phyloP scores from a whole-genome alignment of 208 protist species.

The Vickermania ingenoplastis region DNA sequence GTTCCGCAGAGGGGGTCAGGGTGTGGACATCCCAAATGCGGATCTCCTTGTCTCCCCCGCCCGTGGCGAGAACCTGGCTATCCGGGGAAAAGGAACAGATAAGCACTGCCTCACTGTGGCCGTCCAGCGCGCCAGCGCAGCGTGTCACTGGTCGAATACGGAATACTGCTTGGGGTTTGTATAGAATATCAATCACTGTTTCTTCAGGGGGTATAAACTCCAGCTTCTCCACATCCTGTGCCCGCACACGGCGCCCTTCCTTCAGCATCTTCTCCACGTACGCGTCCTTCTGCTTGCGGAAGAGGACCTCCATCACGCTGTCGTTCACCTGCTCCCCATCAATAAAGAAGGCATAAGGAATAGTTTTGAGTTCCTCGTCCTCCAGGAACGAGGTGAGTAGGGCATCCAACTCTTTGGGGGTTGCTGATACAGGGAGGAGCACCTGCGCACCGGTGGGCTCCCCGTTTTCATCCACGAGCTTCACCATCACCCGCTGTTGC shows the following conservation, averaged over 20 bases:
- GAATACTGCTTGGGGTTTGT: conserved; percentile 97
- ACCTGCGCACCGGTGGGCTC: conserved; percentile 86
- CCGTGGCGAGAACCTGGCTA: conserved; percentile 89
- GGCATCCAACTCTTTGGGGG: conserved; percentile 82
- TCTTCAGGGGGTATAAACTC: conserved; percentile 75
- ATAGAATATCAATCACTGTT: conserved; percentile 82
- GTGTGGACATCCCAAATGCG: conserved; percentile 97
- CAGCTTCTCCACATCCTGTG: conserved; percentile 69
- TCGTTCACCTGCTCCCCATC: conserved; percentile 87
- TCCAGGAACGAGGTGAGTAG: conserved; percentile 71
- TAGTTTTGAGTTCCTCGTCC: conserved; percentile 53
- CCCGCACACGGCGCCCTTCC: conserved; percentile 70
- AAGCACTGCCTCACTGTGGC: conserved; percentile 94
- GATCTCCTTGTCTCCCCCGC: conserved; percentile 94
- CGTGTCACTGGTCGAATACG: conserved; percentile 92
- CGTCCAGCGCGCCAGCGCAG: conserved; percentile 88
- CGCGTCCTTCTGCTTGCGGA: conserved; percentile 57
- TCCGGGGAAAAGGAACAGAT: conserved; percentile 92
- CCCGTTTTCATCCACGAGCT: conserved; percentile 84
- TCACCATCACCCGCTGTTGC: conserved; percentile 81
- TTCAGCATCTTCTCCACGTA: conserved; percentile 75
- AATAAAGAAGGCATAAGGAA: conserved; percentile 96
- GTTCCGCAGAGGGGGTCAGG: conserved; percentile 86
- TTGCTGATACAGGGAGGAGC: conserved; percentile 83
- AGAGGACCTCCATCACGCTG: conserved; percentile 79